Evolutionary conservation across 1,284 basidiomycete genomes (phyloP).

Genomic region (Grifola frondosa): DNA sequence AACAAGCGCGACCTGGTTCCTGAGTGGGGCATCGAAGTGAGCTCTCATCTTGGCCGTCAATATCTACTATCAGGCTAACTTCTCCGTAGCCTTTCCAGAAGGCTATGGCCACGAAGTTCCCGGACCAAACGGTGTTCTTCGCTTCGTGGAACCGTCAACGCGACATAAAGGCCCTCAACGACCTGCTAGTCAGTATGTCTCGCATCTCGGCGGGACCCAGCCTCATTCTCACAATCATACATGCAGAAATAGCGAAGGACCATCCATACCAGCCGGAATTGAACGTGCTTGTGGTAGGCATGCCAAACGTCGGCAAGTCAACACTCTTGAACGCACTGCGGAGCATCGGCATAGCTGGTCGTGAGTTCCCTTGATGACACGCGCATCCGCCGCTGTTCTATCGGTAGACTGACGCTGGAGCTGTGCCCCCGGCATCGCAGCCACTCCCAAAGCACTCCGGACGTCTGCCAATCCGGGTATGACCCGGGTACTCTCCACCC

Average conservation of each 20-base stretch:
- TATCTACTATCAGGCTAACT: constrained; percentile 6
- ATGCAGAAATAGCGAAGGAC: constrained; percentile 65
- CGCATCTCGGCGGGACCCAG: not conserved
- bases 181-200: constrained; percentile 71
- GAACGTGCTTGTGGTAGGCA: constrained; percentile 90
- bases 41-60: constrained; percentile 24
- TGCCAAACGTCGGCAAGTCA: constrained; percentile 99
- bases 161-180: constrained; percentile 63
- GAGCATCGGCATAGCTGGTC: constrained; percentile 83
- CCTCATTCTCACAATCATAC: constrained; percentile 1
- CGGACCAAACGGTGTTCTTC: constrained; percentile 65
- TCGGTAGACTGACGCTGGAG: too few relatives aligned
- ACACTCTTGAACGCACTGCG: constrained; percentile 92
- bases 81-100: constrained; percentile 60
- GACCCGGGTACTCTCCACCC: constrained; percentile 81
- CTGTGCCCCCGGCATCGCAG: constrained; percentile 26
- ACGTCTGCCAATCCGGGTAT: constrained; percentile 90
- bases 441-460: constrained; percentile 81
- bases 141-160: constrained; percentile 67
- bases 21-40: constrained; percentile 79
- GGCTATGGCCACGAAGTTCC: constrained; percentile 67
- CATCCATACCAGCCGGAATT: constrained; percentile 70
- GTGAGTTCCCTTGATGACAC: constrained; percentile 50
- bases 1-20: constrained; percentile 94
- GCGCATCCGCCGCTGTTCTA: not conserved